A percentile compares a stretch with the other conserved stretches of the same genome.
phyloP scores from a whole-genome alignment of 2,329 filamentous ascomycete species.

The Colletotrichum limetticola region DNA sequence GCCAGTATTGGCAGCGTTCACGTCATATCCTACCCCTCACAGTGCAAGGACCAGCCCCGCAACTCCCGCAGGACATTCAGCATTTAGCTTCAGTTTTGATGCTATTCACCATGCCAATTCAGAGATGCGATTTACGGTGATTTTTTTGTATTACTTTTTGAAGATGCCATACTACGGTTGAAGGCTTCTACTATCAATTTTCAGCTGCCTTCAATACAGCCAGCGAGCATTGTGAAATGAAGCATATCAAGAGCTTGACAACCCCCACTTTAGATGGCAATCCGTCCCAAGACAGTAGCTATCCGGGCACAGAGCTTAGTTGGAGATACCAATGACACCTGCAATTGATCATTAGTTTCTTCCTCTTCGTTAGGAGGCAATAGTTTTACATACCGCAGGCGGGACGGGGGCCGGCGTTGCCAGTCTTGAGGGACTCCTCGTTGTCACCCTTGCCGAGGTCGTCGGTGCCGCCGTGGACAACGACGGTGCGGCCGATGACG shows the following conservation, averaged over 20 bases:
- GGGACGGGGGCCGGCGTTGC: conserved; percentile 92
- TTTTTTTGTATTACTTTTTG: conserved; percentile 1
- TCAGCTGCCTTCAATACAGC: conserved; percentile 8
- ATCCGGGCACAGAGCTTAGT: conserved; percentile 57
- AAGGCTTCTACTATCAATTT: background rate
- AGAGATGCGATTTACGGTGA: background rate
- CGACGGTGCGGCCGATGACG: conserved; percentile 94
- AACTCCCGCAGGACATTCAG: background rate
- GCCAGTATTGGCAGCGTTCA: conserved; percentile 16
- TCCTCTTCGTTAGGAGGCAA: background rate
- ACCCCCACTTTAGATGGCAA: conserved; percentile 1
- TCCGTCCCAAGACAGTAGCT: background rate
- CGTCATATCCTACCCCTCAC: conserved; percentile 37
- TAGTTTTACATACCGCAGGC: conserved; percentile 80
- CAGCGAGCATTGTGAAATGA: background rate
- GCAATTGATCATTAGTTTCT: background rate
- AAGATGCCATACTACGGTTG: background rate
- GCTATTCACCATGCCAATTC: background rate
- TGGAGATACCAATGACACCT: conserved; percentile 91
- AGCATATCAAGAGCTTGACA: background rate
- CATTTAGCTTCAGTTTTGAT: background rate
- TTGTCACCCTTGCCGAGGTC: conserved; percentile 93
- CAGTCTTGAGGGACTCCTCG: conserved; percentile 98
- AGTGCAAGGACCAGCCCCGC: conserved; percentile 22
- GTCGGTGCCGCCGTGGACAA: conserved; percentile 94